These are phyloP conservation scores for Carex scoparia DNA, from an alignment of 176 grass and related monocot genomes.

Conservation along the genomic window DNA sequence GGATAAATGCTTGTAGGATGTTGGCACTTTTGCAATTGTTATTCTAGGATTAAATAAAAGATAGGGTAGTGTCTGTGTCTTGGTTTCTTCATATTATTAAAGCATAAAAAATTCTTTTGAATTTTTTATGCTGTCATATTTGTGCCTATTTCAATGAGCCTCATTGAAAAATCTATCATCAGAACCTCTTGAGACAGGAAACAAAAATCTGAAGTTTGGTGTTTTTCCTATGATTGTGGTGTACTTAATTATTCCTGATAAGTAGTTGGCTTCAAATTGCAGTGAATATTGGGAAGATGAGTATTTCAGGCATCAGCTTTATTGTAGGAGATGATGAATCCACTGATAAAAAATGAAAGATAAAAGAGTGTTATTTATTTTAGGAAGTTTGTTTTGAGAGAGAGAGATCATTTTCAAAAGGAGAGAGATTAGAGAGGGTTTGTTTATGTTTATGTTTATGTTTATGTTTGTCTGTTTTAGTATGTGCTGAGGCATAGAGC, in stretches of 20 bases:
- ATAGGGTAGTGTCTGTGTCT: background rate
- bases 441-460: background rate
- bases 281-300: slow-evolving; percentile 85
- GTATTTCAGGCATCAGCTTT: slow-evolving; percentile 60
- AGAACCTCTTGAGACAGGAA: background rate
- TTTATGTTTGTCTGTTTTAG: too few species aligned
- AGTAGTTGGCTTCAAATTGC: slow-evolving; percentile 9
- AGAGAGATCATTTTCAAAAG: background rate
- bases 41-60: background rate
- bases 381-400: background rate
- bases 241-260: background rate
- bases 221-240: background rate
- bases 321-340: slow-evolving; percentile 43
- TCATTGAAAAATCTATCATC: background rate
- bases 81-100: background rate
- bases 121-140: background rate
- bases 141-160: background rate
- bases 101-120: background rate
- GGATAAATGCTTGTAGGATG: background rate
- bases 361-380: background rate
- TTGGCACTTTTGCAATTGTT: background rate
- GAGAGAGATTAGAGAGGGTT: background rate
- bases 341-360: slow-evolving; percentile 35
- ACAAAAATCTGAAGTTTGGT: background rate
- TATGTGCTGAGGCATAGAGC: too few species aligned